Evolutionary conservation across 1,284 basidiomycete genomes (phyloP), one percentile per base, ranked within the genome.

Genomic region (Cerioporus squamosus): DNA sequence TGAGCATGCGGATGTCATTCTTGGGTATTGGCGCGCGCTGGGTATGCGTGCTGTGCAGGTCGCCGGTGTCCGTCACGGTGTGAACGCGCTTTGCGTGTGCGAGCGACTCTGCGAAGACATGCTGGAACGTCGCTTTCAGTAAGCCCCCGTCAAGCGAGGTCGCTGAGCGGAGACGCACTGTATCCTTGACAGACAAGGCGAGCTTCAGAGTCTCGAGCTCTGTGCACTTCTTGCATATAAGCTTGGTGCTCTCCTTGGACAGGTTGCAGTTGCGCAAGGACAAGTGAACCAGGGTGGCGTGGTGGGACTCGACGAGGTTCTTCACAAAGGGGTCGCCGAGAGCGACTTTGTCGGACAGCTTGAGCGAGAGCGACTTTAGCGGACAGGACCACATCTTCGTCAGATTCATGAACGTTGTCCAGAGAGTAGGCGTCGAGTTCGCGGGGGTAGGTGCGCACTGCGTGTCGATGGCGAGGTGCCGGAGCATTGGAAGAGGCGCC

Each of bases 401-500:
- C 65, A 51, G 68, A 59, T 49, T 79, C 66, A 65, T 80, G 26
- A 75, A 69, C 3, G 75, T 66, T 18, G 68, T 59, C 60, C 82
- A 73, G 38, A 81, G 70, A 1, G 75, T 59, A 2, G 73, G 73
- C 1, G 72, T 66, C 31, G 73, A 61, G 5, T 53, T 42, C 14
- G 29, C 38, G 4, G 75, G 67, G 20, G 71, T 64, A 40, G 72
- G 60, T 2, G 66, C 64, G 31, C 74, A 74, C 40, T 79, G 79
- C 1, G 78, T 72, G 62, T 89, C 84, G 36, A 90, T 64, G 1
- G 86, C 75, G 1, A 88, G 75, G 65, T 86, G 79, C 0, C 74
- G 77, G 2, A 90, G 77, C 39, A 74, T 66, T 2, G 73, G 71
- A 22, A 86, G 77, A n/a, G 75, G 64, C 10, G 78, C 68, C 15